Conservation (phyloP, 2,329 filamentous ascomycete species). For the Leptodontidium sp. region DNA sequence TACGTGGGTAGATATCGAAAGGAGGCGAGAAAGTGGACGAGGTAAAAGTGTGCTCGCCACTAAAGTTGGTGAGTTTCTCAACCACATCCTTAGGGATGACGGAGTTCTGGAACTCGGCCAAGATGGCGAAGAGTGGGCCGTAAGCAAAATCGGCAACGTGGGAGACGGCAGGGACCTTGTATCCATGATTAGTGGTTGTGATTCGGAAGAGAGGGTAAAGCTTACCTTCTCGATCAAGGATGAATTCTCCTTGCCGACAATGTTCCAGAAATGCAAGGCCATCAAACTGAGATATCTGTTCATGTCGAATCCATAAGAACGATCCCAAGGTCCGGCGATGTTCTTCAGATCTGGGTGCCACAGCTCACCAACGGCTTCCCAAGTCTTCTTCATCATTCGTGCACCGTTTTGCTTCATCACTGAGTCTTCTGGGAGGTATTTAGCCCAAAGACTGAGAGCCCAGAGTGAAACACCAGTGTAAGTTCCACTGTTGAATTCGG, state of each 20-base stretch:
- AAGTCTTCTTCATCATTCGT: constrained; percentile 61
- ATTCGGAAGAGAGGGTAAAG: background rate
- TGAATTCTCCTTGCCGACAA: constrained; percentile 56
- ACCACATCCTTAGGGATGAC: constrained; percentile 54
- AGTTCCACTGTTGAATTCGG: constrained; percentile 63
- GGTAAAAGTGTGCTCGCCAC: constrained; percentile 60
- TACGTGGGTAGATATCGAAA: constrained; percentile 62
- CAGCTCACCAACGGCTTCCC: constrained; percentile 59
- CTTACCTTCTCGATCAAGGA: constrained; percentile 38
- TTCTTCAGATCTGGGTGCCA: constrained; percentile 68
- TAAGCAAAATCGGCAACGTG: constrained; percentile 67
- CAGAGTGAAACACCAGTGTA: constrained; percentile 69
- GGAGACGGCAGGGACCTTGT: constrained; percentile 52
- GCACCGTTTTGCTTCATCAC: constrained; percentile 61
- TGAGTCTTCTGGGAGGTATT: constrained; percentile 63
- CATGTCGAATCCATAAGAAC: constrained; percentile 70
- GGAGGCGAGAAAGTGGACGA: constrained; percentile 65
- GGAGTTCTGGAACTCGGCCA: constrained; percentile 58
- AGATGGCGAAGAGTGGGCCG: constrained; percentile 62
- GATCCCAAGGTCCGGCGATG: constrained; percentile 70
- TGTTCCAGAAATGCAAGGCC: constrained; percentile 64
- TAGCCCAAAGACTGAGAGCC: constrained; percentile 65
- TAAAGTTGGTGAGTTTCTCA: constrained; percentile 55
- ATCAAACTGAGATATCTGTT: constrained; percentile 67
- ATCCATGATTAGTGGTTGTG: background rate